phyloP scores from a whole-genome alignment of 129 eudicot genomes.

The Calendula officinalis region DNA sequence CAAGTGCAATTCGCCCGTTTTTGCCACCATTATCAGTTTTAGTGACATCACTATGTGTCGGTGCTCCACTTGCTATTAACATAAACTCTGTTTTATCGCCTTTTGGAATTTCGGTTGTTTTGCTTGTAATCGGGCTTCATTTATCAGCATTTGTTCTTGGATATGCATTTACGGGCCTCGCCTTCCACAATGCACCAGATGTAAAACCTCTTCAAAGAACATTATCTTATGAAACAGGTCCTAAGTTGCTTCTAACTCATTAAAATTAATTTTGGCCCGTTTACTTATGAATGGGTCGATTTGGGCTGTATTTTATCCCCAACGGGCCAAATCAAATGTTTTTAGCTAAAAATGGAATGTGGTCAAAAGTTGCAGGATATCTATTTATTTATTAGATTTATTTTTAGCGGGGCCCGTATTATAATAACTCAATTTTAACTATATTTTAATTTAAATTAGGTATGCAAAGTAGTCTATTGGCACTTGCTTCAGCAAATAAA shows the following conservation, averaged over 20 bases:
- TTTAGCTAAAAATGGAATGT: no score
- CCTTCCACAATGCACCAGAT: constrained; percentile 60
- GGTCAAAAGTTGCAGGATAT: no score
- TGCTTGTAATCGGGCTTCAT: constrained; percentile 68
- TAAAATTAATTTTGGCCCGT: no score
- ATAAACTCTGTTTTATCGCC: constrained; percentile 75
- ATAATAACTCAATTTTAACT: background rate
- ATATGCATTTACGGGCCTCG: constrained; percentile 59
- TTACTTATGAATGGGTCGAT: background rate
- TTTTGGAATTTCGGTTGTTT: constrained; percentile 72
- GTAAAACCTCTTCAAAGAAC: constrained; percentile 96
- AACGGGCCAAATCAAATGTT: no score
- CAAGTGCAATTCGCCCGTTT: constrained; percentile 65
- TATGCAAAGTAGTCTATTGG: constrained; percentile 98
- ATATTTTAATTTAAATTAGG: constrained; percentile 35
- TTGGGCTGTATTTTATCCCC: no score
- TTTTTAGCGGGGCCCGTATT: no score
- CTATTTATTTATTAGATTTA: no score
- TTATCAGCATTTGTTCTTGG: constrained; percentile 74
- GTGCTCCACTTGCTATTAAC: constrained; percentile 94
- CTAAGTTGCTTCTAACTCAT: constrained; percentile 10
- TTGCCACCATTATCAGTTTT: constrained; percentile 86
- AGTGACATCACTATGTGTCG: constrained; percentile 91
- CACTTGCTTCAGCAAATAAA: constrained; percentile 90
- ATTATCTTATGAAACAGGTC: constrained; percentile 89